Percentiles rank a stretch among this genome's conserved stretches.
Conservation (phyloP, 306 rosid species). For the Dryas octopetala region DNA sequence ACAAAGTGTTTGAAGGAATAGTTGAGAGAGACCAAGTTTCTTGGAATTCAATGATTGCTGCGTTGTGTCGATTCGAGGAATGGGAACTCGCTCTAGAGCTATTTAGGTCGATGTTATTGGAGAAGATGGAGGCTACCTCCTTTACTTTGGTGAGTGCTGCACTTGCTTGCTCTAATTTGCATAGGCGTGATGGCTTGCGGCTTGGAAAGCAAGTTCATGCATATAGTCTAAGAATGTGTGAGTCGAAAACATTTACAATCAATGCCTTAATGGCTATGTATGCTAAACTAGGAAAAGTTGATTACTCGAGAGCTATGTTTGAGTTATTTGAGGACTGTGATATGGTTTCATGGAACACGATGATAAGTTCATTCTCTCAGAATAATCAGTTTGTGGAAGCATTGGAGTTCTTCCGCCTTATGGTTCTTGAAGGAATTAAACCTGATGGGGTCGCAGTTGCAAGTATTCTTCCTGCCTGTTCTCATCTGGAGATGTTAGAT, state of each 20-base stretch:
- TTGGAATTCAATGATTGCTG: slow-evolving; percentile 74
- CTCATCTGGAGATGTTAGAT: slow-evolving; percentile 67
- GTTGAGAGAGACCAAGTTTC: slow-evolving; percentile 64
- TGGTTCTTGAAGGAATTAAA: slow-evolving; percentile 55
- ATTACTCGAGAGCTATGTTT: slow-evolving; percentile 57
- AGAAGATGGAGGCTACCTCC: slow-evolving; percentile 57
- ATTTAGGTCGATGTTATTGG: slow-evolving; percentile 53
- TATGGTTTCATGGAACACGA: slow-evolving; percentile 74
- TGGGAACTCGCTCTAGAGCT: slow-evolving; percentile 64
- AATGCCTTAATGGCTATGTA: slow-evolving; percentile 85
- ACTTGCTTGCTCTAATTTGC: slow-evolving; percentile 62
- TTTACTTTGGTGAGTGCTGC: slow-evolving; percentile 72
- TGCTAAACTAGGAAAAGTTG: slow-evolving; percentile 56
- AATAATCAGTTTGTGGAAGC: slow-evolving; percentile 64
- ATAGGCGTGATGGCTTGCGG: slow-evolving; percentile 35
- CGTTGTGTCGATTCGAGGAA: slow-evolving; percentile 56
- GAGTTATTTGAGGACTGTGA: slow-evolving; percentile 63
- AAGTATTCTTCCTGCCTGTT: slow-evolving; percentile 80
- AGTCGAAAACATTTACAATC: slow-evolving; percentile 52
- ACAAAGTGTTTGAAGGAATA: slow-evolving; percentile 58
- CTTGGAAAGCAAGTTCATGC: slow-evolving; percentile 81
- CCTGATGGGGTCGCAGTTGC: slow-evolving; percentile 76
- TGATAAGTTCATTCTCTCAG: slow-evolving; percentile 76
- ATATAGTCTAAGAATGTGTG: slow-evolving; percentile 47
- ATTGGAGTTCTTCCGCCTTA: slow-evolving; percentile 38